Conservation (phyloP, 129 eudicot genomes). For the Artemisia annua region DNA sequence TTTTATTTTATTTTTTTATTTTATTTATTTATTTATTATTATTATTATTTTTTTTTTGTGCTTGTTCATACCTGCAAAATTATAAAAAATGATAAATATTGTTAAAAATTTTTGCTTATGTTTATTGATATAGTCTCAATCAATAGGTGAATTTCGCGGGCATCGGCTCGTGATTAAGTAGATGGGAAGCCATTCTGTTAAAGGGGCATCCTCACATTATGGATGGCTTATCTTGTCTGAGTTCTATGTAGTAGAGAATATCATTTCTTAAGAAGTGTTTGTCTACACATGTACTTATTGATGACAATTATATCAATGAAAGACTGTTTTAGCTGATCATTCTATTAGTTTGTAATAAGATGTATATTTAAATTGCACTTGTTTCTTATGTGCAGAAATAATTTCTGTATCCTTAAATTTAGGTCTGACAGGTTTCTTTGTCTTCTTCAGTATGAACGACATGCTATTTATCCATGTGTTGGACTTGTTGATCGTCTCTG, state of each 20-base stretch:
- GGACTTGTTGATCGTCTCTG: not conserved
- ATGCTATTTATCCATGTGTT: not conserved
- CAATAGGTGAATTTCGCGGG: conserved; percentile 38
- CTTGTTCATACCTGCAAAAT: not conserved
- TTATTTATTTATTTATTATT: too few relatives aligned
- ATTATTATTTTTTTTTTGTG: too few relatives aligned
- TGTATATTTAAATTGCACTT: not conserved
- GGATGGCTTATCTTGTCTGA: conserved; percentile 15
- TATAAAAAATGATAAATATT: not conserved
- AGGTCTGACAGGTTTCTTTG: not conserved
- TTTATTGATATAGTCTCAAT: conserved; percentile 35
- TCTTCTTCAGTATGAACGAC: not conserved
- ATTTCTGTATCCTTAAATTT: not conserved
- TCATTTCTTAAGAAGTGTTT: not conserved
- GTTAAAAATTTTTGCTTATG: not conserved
- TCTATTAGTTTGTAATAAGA: conserved; percentile 10
- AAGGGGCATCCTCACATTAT: conserved; percentile 13
- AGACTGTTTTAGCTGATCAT: not conserved
- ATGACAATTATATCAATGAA: not conserved
- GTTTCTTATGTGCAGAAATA: not conserved
- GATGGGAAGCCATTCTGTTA: conserved; percentile 45
- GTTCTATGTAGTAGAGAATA: not conserved
- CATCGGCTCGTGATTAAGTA: conserved; percentile 29
- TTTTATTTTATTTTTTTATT: too few relatives aligned
- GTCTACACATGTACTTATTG: conserved; percentile 14